Evolutionary conservation across 75 land plant genomes (phyloP), one percentile per base, ranked within the genome.

Genomic region (Chamaecyparis obtusa): DNA sequence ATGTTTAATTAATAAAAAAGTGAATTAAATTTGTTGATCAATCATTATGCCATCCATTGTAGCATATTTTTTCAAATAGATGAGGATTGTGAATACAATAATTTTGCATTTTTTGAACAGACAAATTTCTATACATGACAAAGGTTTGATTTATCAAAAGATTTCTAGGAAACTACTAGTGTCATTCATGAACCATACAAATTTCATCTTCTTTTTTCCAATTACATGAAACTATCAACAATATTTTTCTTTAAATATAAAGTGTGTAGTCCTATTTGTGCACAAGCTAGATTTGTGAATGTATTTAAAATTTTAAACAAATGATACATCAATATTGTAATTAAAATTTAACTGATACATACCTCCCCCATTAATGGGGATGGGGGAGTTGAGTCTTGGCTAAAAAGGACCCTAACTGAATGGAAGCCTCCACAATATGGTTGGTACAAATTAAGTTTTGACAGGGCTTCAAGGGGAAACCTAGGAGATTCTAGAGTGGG

Each of bases 41-140:
- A 10, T 24, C 51, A 81, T n/a, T 81, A 21, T 2, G 83, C 44
- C 44, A 81, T n/a, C 83, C 48, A 44, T 44, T 27, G 30, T 44
- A 81, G 83, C 83, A 81, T 81, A 43, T 43, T 81, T 80, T 43
- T 81, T 3, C 46, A 81, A 27, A 81, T 44, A 81, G 44, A 9
- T 21, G 41, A 44, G 48, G 39, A 64, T 64, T 64, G n/a, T 24
- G 24, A 9, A n/a, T 24, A 80, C 49, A 27, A 80, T 24, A n/a
- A 10, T 44, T 21, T n/a, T 21, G 49, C 30, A 80, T 27, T 41
- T 44, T 5, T n/a, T 46, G 51, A 27, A n/a, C 41, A 43, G 83
- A 43, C 27, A 81, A n/a, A 3, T 44, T 80, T 46, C 1, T 46
- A 46, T 81, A 36, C 51, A 81, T 3, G 30, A 46, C 32, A 81